A percentile compares a stretch with the other conserved stretches of the same genome.
phyloP scores from a whole-genome alignment of 179 eudicot species.

The Pouteria campechiana region DNA sequence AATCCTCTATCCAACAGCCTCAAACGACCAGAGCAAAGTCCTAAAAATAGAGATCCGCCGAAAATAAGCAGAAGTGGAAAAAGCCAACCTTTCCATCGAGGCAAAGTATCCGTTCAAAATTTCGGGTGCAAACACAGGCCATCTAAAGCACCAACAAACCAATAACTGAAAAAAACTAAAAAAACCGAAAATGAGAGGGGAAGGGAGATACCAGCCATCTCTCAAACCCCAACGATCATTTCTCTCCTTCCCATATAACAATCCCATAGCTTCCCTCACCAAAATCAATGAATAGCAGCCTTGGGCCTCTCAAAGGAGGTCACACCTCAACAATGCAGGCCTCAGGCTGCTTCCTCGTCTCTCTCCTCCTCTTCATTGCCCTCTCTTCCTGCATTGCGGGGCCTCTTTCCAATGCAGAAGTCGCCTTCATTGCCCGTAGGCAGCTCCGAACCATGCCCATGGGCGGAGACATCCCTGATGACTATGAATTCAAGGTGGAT shows the following conservation, averaged over 20 bases:
- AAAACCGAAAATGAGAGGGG: no score
- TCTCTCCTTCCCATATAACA: neutral
- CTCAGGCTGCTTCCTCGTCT: slow-evolving; percentile 15
- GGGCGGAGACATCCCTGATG: slow-evolving; percentile 17
- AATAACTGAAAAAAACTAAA: no score
- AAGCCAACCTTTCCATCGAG: no score
- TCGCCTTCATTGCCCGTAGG: slow-evolving; percentile 11
- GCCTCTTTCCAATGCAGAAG: slow-evolving; percentile 16
- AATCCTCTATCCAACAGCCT: no score
- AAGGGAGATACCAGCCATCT: no score
- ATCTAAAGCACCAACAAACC: no score
- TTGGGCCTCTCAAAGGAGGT: slow-evolving; percentile 13
- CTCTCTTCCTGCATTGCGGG: slow-evolving; percentile 3
- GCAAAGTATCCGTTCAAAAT: no score
- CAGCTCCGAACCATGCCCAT: slow-evolving; percentile 16
- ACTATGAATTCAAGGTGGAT: slow-evolving; percentile 11
- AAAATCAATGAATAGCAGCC: slow-evolving; percentile 10
- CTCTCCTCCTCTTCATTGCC: slow-evolving; percentile 3
- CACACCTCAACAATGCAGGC: slow-evolving; percentile 5
- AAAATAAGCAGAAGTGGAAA: no score
- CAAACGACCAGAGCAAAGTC: no score
- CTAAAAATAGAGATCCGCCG: no score
- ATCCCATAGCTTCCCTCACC: slow-evolving; percentile 7
- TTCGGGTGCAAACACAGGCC: no score
- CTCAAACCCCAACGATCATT: neutral